phyloP scores from a whole-genome alignment of 169 alveolate species.

The Cystoisospora suis region DNA sequence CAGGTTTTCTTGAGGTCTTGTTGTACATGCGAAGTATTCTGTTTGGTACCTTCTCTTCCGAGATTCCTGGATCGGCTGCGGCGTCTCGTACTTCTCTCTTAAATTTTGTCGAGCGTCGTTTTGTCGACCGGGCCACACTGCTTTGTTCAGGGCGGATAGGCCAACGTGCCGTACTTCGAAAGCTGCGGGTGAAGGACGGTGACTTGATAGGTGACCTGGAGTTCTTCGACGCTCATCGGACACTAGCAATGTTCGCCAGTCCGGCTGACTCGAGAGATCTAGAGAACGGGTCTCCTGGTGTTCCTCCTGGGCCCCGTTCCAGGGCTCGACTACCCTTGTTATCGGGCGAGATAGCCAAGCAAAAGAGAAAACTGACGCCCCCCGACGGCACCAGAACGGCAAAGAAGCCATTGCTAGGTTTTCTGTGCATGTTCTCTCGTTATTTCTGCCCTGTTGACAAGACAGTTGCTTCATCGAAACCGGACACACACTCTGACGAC shows the following conservation, averaged over 20 bases:
- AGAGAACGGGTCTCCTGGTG: background rate
- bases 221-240: background rate
- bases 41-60: no score
- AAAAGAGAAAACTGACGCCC: background rate
- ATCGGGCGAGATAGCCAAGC: background rate
- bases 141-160: background rate
- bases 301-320: background rate
- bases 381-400: background rate
- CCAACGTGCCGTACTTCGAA: constrained; percentile 1
- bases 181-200: background rate
- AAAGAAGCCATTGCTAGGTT: background rate
- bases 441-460: background rate
- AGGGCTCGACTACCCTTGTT: background rate
- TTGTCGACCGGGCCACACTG: no score
- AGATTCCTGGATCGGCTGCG: no score
- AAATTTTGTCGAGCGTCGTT: no score
- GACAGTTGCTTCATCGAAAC: background rate
- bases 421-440: background rate
- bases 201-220: constrained; percentile 14
- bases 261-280: background rate
- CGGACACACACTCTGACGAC: background rate
- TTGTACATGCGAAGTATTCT: no score
- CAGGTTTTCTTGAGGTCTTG: no score
- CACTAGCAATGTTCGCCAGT: no score
- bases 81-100: no score